Evolutionary conservation across 176 grass and related monocot genomes (phyloP).

Genomic region (sorghum (Sorghum bicolor)): Sorghum_bicolor_NCBIv3 NC_012870.2:9560501-9561000

Average conservation of each 20-base stretch:
- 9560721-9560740: background rate
- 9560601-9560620: background rate
- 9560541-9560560: background rate
- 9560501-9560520: background rate
- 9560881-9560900: slow-evolving; percentile 40
- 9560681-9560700: background rate
- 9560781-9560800: background rate
- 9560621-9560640: background rate
- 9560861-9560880: slow-evolving; percentile 30
- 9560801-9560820: background rate
- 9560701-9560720: background rate
- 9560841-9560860: slow-evolving; percentile 32
- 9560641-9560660: background rate
- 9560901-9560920: slow-evolving; percentile 44
- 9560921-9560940: slow-evolving; percentile 51
- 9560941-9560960: slow-evolving; percentile 35
- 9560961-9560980: slow-evolving; percentile 14
- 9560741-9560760: background rate
- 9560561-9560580: background rate
- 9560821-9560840: background rate
- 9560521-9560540: background rate
- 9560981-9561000: slow-evolving; percentile 14
- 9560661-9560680: slow-evolving; percentile 5
- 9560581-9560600: background rate
- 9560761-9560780: background rate